Evolutionary conservation across 805 yeast species (phyloP).

Genomic region (Candida maris): DNA sequence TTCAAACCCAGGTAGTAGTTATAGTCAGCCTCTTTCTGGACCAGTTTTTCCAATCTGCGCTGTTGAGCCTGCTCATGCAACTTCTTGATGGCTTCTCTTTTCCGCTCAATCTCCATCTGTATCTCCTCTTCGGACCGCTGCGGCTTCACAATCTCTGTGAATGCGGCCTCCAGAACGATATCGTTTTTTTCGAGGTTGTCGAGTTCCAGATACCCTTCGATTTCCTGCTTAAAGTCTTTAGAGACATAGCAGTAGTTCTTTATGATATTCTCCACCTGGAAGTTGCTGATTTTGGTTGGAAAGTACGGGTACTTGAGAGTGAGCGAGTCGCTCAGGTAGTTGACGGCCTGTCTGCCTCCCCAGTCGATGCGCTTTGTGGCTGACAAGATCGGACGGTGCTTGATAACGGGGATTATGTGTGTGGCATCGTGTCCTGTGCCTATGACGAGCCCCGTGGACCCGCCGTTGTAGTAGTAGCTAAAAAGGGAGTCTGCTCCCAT

Average conservation of each 20-base stretch:
- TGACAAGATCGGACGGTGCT: conserved; percentile 61
- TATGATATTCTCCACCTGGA: conserved; percentile 65
- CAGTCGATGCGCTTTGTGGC: conserved; percentile 81
- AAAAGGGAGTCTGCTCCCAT: conserved; percentile 83
- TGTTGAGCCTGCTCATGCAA: conserved; percentile 92
- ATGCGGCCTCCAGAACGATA: conserved; percentile 78
- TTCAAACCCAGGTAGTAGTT: conserved; percentile 63
- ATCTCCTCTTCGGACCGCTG: conserved; percentile 85
- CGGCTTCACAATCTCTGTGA: conserved; percentile 57
- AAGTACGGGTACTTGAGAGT: conserved; percentile 87
- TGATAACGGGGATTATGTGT: conserved; percentile 73
- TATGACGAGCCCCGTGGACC: conserved; percentile 66
- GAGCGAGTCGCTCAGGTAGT: conserved; percentile 58
- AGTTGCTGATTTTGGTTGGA: conserved; percentile 64
- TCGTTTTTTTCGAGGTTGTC: conserved; percentile 67
- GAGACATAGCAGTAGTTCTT: conserved; percentile 80
- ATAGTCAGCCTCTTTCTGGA: conserved; percentile 76
- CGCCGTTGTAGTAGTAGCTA: conserved; percentile 65
- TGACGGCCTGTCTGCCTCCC: conserved; percentile 80
- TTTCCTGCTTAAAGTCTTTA: conserved; percentile 59
- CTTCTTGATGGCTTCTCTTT: conserved; percentile 81
- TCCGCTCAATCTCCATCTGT: conserved; percentile 67
- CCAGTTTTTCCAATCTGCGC: conserved; percentile 72
- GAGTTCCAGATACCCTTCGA: conserved; percentile 52
- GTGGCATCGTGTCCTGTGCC: conserved; percentile 83